Base-by-base conservation (phyloP, 1,139 yeast genomes). In the Candida anutae region DNA sequence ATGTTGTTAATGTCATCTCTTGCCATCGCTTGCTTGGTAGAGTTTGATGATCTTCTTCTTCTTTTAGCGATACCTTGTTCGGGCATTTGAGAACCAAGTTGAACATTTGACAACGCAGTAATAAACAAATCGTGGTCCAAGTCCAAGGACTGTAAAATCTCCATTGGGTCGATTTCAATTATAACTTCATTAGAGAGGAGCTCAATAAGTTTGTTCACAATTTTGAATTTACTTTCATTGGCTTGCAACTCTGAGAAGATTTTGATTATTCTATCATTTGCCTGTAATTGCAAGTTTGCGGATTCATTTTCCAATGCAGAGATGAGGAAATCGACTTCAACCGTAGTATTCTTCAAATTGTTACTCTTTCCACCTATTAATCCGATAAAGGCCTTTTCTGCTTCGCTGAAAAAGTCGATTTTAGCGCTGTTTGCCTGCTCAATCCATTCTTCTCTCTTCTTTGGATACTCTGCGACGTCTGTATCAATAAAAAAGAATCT, bases 11-110 rank as follows among this genome's bases (percentile, higher is more conserved):
- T 69, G 33, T 76, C 82, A 24, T 74, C 77, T 35, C 76, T 74
- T 30, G 80, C 84, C 66, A 84, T 66, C 13, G 79, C 85, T 41
- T 76, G 81, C 49, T 73, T 79, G 6, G 88, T 73, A 8, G 82
- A 72, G 28, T 79, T 72, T 3, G 88, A 79, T 5, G 94, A 82
- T 46, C 84, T 63, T 58, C 94, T 70, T 67, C 95, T 77, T 51
- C 85, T 69, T 50, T 80, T 80, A 13, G 80, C 74, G 20, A 73
- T 69, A 1, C 63, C 58, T 35, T 60, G 70, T 25, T 63, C 69
- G 4, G 72, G 72, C 15, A 62, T 52, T 35, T 58, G 59, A 9
- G 58, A 51, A 21, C 60, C 59, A 32, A 51, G 62, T 40, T 73
- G 71, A 32, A 70, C 70, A 15, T 64, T 66, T n/a, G 55, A 53